phyloP scores from a whole-genome alignment of 2,329 filamentous ascomycete genomes.

The Claviceps capensis region DNA sequence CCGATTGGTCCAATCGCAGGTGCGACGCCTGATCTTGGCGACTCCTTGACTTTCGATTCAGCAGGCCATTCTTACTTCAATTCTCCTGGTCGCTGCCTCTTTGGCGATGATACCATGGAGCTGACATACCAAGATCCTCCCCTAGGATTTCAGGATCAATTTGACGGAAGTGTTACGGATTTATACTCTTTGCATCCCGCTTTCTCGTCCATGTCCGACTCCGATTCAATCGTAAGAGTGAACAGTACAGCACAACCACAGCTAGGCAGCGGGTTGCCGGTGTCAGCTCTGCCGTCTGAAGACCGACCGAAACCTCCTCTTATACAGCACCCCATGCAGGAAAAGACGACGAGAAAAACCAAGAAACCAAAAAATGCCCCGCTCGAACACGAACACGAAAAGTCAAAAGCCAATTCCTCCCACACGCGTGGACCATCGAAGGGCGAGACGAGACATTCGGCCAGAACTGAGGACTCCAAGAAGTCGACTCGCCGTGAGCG shows the following conservation, averaged over 20 bases:
- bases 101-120: not conserved
- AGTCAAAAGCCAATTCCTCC: not conserved
- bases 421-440: not conserved
- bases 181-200: not conserved
- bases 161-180: not conserved
- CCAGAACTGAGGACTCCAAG: not conserved
- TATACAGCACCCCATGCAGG: not conserved
- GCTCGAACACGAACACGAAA: not conserved
- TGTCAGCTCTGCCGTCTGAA: not conserved
- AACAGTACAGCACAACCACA: not conserved
- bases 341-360: not conserved
- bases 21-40: not conserved
- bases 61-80: not conserved
- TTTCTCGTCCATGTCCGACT: not conserved
- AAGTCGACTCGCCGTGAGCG: slow-evolving; percentile 28
- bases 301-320: not conserved
- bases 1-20: not conserved
- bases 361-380: not conserved
- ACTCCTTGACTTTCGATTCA: not conserved
- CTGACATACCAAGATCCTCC: not conserved
- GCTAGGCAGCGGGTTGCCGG: not conserved
- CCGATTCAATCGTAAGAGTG: not conserved
- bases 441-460: not conserved
- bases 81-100: not conserved
- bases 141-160: not conserved